Percentiles rank a stretch among this genome's conserved stretches.
Conservation (phyloP, 768 basidiomycete species). For the Tulasnella sp. region DNA sequence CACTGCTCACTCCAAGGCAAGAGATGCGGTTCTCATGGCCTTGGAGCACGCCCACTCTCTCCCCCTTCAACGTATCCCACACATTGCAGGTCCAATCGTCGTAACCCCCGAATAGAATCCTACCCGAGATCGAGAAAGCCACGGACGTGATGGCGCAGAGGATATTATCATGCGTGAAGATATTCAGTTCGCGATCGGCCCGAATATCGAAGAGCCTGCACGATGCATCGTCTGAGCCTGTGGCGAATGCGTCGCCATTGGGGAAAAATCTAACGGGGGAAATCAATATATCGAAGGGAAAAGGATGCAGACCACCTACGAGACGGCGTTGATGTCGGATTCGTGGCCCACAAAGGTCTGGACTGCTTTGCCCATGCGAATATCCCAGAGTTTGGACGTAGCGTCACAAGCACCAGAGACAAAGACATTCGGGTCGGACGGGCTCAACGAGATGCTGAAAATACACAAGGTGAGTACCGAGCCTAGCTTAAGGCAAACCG, state of each 20-base stretch:
- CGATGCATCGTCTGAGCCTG: conserved; percentile 97
- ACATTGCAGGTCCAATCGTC: conserved; percentile 99
- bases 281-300: conserved; percentile 2
- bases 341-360: conserved; percentile 99
- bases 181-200: conserved; percentile 93
- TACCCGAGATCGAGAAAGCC: conserved; percentile 95
- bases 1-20: conserved; percentile 91
- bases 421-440: conserved; percentile 82
- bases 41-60: conserved; percentile 93
- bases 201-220: conserved; percentile 97
- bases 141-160: conserved; percentile 98
- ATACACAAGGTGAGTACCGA: conserved; percentile 29
- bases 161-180: conserved; percentile 98
- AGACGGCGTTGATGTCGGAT: conserved; percentile 98
- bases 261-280: conserved; percentile 82
- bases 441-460: conserved; percentile 83
- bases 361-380: conserved; percentile 92
- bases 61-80: conserved; percentile 98
- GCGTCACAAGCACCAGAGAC: conserved; percentile 99
- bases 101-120: conserved; percentile 96
- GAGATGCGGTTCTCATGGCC: conserved; percentile 98
- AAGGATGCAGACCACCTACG: conserved; percentile 55
- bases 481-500: conserved; percentile 12
- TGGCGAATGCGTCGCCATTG: conserved; percentile 97
- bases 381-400: conserved; percentile 98